Base-by-base conservation (phyloP, 176 grass and related monocot genomes). In the Themeda triandra region DNA sequence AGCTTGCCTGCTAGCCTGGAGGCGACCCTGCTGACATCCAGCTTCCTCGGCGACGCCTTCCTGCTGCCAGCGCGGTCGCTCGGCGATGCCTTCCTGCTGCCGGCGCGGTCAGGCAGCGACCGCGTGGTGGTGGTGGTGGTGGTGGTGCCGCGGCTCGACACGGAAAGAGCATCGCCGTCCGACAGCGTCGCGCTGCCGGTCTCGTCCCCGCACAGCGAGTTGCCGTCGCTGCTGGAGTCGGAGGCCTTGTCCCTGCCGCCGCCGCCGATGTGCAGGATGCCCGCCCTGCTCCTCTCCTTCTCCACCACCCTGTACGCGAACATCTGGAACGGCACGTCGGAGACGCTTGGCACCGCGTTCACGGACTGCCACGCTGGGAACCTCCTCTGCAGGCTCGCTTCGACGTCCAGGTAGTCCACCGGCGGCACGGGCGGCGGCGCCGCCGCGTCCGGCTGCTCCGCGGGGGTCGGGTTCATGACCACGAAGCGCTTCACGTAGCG, bases 241-340 rank as follows among this genome's bases (percentile, higher is more conserved):
- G 91, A 92, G 78, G 78, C 41, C 77, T 68, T 91, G 37, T 93
- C 94, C 32, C 83, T 90, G 64, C 23, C 53, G 54, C 54, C 54
- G 56, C 48, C 24, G 42, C 39, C 39, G 39, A 88, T 60, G 64
- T 86, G 87, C 53, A 77, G 42, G 35, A 62, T 67, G 40, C 82
- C 51, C 41, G 86, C 63, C 53, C 80, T 63, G 19, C 49, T 75
- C 80, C 8, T 95, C 70, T 93, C 91, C 84, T 84, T 95, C 75
- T 96, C 93, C 80, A 92, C 32, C 7, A 95, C 89, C 85, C 87
- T 85, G 83, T 96, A 98, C 62, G 89, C 91, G 66, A 87, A 98
- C 96, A 98, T 98, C 88, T 94, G 87, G 83, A 96, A 98, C 58
- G 96, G 91, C 81, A 91, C 81, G 83, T 99, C 90, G 2, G 87